Evolutionary conservation across 306 rosid genomes (phyloP).

Genomic region (Cicer cuneatum): DNA sequence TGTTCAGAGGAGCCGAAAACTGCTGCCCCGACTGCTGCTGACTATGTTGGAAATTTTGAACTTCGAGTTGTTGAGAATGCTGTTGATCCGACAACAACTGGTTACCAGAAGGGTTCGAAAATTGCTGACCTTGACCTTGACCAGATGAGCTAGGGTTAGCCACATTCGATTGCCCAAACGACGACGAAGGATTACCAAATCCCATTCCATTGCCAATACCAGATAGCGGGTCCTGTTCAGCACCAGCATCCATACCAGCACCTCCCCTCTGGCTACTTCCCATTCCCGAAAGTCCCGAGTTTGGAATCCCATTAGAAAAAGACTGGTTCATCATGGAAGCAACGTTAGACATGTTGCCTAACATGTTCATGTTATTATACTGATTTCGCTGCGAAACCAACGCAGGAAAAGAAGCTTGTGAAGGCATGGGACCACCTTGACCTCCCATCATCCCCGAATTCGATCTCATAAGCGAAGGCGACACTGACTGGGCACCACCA

Average conservation of each 20-base stretch:
- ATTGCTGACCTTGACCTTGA: conserved; percentile 83
- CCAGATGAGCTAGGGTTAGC: conserved; percentile 73
- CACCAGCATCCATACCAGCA: conserved; percentile 63
- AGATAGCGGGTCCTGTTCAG: conserved; percentile 76
- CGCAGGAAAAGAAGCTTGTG: conserved; percentile 74
- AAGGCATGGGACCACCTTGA: conserved; percentile 76
- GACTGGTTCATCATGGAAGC: conserved; percentile 79
- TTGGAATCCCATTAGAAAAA: conserved; percentile 77
- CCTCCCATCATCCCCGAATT: conserved; percentile 86
- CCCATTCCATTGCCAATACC: conserved; percentile 77
- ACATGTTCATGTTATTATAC: conserved; percentile 74
- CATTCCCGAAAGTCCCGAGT: conserved; percentile 71
- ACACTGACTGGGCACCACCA: conserved; percentile 84
- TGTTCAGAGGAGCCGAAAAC: conserved; percentile 64
- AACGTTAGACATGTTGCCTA: conserved; percentile 76
- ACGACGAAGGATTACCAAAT: conserved; percentile 63
- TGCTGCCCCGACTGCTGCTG: conserved; percentile 86
- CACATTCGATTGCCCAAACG: conserved; percentile 68
- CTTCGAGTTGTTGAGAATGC: conserved; percentile 77
- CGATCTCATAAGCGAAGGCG: conserved; percentile 80
- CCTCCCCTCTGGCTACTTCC: conserved; percentile 68
- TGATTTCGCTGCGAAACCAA: conserved; percentile 74
- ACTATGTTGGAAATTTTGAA: conserved; percentile 74
- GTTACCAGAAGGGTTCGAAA: conserved; percentile 66
- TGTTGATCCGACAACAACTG: conserved; percentile 82